Percentiles rank a stretch among this genome's conserved stretches.
Conservation (phyloP, 2,329 filamentous ascomycete species). For the Zymoseptoria passerinii region DNA sequence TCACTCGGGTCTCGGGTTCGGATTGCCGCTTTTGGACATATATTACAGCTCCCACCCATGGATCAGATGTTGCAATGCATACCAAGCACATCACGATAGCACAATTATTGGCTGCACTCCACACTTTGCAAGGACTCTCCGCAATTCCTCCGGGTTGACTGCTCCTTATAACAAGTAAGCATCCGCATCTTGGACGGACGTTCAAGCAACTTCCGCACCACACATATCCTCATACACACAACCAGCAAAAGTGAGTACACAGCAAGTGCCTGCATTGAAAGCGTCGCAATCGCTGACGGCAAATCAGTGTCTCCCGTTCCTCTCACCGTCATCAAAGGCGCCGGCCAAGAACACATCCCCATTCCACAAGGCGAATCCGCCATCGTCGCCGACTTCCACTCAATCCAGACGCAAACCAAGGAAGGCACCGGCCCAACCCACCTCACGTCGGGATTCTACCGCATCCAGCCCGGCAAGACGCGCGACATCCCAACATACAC, state of each 20-base stretch:
- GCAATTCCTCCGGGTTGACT: not conserved
- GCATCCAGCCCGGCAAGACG: conserved; percentile 12
- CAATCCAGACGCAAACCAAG: conserved; percentile 13
- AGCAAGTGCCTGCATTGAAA: not conserved
- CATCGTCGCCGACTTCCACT: conserved; percentile 15
- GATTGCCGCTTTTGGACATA: not conserved
- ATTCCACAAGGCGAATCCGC: conserved; percentile 11
- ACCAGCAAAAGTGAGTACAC: not conserved
- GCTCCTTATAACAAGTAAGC: not conserved
- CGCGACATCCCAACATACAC: conserved; percentile 8
- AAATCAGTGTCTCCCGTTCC: conserved; percentile 5
- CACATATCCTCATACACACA: not conserved
- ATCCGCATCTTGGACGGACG: not conserved
- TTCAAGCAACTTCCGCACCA: not conserved
- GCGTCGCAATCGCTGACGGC: not conserved
- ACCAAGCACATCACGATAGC: not conserved
- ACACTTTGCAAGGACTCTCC: not conserved
- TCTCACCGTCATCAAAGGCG: conserved; percentile 19
- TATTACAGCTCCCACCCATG: not conserved
- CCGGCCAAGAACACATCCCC: conserved; percentile 14
- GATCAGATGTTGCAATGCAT: not conserved
- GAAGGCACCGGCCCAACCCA: conserved; percentile 8
- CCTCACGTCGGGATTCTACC: conserved; percentile 18
- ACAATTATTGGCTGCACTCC: not conserved
- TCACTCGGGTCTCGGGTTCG: not conserved